phyloP scores from a whole-genome alignment of 768 basidiomycete genomes.

The Cystofilobasidium capitatum region DNA sequence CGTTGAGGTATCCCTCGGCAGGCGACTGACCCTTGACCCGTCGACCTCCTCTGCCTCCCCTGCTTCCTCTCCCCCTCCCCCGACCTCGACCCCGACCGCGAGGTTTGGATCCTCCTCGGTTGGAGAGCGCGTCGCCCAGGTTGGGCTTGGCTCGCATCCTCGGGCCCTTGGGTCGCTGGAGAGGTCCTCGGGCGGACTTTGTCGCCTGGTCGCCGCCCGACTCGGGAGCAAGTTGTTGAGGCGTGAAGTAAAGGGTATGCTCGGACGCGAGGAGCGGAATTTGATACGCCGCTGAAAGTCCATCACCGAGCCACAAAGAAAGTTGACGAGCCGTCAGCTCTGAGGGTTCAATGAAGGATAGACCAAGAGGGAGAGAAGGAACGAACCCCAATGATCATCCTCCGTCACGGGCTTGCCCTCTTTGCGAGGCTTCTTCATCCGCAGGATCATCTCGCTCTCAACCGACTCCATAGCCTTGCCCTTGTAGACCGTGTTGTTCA shows the following conservation, averaged over 20 bases:
- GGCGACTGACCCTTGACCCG: not conserved
- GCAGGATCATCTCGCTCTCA: slow-evolving; percentile 20
- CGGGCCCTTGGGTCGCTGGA: not conserved
- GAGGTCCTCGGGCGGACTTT: not conserved
- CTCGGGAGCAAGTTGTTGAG: not conserved
- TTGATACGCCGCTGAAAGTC: not conserved
- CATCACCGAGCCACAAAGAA: not conserved
- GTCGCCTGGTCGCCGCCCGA: not conserved
- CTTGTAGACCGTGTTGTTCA: slow-evolving; percentile 24
- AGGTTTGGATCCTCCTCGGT: not conserved
- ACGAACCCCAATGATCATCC: slow-evolving; percentile 1
- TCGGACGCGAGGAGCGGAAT: not conserved
- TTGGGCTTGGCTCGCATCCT: too few relatives aligned
- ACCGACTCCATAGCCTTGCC: slow-evolving; percentile 16
- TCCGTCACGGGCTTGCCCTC: not conserved
- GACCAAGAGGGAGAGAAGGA: not conserved
- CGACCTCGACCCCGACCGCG: not conserved
- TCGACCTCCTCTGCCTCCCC: not conserved
- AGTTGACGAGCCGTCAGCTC: not conserved
- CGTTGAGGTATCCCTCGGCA: not conserved
- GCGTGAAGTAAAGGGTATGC: not conserved
- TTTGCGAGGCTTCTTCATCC: not conserved
- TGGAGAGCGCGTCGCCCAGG: too few relatives aligned
- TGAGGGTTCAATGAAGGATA: not conserved
- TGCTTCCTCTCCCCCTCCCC: not conserved